phyloP scores from a whole-genome alignment of 257 asterid genomes.

The Cruciata laevipes region DNA sequence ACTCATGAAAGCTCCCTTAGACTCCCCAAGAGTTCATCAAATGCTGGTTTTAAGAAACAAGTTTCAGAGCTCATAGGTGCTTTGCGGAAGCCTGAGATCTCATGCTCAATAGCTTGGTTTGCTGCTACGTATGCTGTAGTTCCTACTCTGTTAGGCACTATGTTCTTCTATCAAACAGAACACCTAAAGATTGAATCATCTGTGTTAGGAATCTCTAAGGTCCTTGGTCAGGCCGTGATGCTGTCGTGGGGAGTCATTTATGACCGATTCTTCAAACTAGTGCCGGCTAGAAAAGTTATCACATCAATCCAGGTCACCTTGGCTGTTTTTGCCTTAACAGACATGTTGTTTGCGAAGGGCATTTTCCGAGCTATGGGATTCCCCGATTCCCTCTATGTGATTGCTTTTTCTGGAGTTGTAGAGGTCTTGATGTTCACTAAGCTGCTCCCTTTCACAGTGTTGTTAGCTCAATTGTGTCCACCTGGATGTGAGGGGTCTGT shows the following conservation, averaged over 20 bases:
- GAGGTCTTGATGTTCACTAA: constrained; percentile 76
- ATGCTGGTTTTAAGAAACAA: constrained; percentile 41
- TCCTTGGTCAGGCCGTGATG: constrained; percentile 87
- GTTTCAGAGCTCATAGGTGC: constrained; percentile 54
- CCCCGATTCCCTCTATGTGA: constrained; percentile 62
- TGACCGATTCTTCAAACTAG: constrained; percentile 50
- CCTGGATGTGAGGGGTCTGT: constrained; percentile 93
- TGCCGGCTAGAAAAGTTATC: constrained; percentile 65
- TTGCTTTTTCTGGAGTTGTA: constrained; percentile 66
- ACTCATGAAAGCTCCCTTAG: constrained; percentile 55
- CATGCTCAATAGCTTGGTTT: constrained; percentile 64
- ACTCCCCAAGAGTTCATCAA: constrained; percentile 56
- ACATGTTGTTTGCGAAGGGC: constrained; percentile 71
- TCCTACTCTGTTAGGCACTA: constrained; percentile 82
- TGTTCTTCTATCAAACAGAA: constrained; percentile 93
- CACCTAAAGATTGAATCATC: constrained; percentile 74
- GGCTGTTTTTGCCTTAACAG: constrained; percentile 66
- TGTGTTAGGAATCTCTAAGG: constrained; percentile 78
- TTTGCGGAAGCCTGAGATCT: constrained; percentile 57
- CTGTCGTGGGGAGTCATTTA: constrained; percentile 77
- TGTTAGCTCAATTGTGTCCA: constrained; percentile 87
- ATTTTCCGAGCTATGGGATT: constrained; percentile 55
- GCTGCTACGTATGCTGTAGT: constrained; percentile 66
- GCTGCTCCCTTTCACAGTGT: constrained; percentile 69
- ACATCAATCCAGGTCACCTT: constrained; percentile 55